Conservation (phyloP, 805 yeast species). For the Priceomyces carsonii region DNA sequence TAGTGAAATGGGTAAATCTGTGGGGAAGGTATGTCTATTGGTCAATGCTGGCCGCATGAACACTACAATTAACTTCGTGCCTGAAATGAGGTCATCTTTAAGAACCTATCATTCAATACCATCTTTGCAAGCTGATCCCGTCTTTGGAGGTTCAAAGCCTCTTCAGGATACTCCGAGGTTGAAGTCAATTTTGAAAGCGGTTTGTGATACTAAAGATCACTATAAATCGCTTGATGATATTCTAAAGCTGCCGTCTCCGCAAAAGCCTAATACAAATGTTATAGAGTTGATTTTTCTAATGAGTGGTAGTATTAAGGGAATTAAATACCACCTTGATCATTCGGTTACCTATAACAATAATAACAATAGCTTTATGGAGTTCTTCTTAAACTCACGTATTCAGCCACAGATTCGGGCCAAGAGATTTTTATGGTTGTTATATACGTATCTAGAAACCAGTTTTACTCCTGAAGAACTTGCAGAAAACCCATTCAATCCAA, state of each 20-base stretch:
- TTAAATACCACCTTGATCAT: slow-evolving; percentile 37
- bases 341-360: slow-evolving; percentile 16
- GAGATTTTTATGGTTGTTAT: slow-evolving; percentile 81
- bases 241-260: slow-evolving; percentile 27
- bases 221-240: slow-evolving; percentile 52
- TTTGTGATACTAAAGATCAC: slow-evolving; percentile 66
- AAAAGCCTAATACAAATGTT: slow-evolving; percentile 55
- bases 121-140: slow-evolving; percentile 71
- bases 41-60: slow-evolving; percentile 94
- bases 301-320: slow-evolving; percentile 60
- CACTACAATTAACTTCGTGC: slow-evolving; percentile 91
- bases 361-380: slow-evolving; percentile 60
- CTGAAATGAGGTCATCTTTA: slow-evolving; percentile 91
- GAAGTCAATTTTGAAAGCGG: slow-evolving; percentile 85
- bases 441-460: slow-evolving; percentile 76
- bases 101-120: slow-evolving; percentile 95
- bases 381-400: slow-evolving; percentile 62
- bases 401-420: slow-evolving; percentile 68
- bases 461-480: slow-evolving; percentile 51
- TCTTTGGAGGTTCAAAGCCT: slow-evolving; percentile 55
- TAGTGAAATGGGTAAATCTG: slow-evolving; percentile 62
- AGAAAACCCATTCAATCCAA: slow-evolving; percentile 59
- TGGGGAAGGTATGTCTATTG: slow-evolving; percentile 78
- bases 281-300: slow-evolving; percentile 75
- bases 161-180: slow-evolving; percentile 94